Base-by-base conservation (phyloP, 1,139 yeast species). In the Tardiomyces digboiensis region DNA sequence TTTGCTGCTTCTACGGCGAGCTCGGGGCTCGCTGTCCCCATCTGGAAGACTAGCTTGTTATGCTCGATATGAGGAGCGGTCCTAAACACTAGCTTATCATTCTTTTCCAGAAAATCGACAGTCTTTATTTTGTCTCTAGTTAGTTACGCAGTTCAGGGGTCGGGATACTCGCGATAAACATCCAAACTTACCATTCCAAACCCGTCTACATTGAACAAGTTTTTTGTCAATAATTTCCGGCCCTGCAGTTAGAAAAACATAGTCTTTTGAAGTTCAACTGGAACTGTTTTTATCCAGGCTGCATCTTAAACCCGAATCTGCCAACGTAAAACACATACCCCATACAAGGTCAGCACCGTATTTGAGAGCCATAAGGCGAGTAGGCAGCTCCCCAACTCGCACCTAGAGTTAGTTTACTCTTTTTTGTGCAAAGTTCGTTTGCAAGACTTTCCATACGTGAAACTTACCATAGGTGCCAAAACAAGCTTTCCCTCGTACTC, bases 261-360 rank as follows among this genome's bases (percentile, higher is more conserved):
- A 23, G 3, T n/a, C 14, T 23, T 12, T 19, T 19, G 38, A 20
- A 12, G 3, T 39, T 36, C 21, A 33, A 20, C n/a, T 19, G 36
- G 20, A 3, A 14, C 19, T 22, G 5, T 10, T 40, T 7, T 8
- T 29, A n/a, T n/a, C n/a, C n/a, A n/a, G n/a, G n/a, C n/a, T n/a
- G n/a, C n/a, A n/a, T n/a, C n/a, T n/a, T n/a, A n/a, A n/a, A n/a
- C n/a, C n/a, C 20, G 10, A 18, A 41, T 41, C 19, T 22, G 23
- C 6, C 48, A 47, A 53, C 33, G 10, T n/a, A 8, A 26, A 49
- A 20, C 82, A 26, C 33, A 4, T 26, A 26, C 33, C 77, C 97
- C 98, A 91, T 3, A 91, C 97, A 44, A 91, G 68, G 60, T 89
- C 97, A 0, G 96, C 96, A 1, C 97, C 97, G 60, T 86, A 73